Percentiles rank a stretch among this genome's conserved stretches.
Evolutionary conservation across 805 yeast species (phyloP).

Genomic region (Teunomyces atbi): DNA sequence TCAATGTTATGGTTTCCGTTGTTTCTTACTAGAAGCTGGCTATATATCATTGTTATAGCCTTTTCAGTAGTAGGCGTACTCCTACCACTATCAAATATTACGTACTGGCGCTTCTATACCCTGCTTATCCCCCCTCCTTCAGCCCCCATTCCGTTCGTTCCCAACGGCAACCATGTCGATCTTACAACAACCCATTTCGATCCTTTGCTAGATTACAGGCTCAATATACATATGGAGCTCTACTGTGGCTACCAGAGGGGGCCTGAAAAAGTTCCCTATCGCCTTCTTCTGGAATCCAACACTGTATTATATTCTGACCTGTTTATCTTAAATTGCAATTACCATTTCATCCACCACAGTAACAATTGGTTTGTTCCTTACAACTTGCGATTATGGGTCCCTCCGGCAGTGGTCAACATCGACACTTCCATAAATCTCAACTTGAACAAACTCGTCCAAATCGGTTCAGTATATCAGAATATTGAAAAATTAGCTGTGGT

Average conservation of each 20-base stretch:
- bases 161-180: neutral
- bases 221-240: slow-evolving; percentile 21
- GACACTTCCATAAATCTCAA: slow-evolving; percentile 13
- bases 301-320: slow-evolving; percentile 7
- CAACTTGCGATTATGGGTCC: slow-evolving; percentile 35
- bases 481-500: neutral
- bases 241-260: too few species aligned
- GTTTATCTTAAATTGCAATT: slow-evolving; percentile 28
- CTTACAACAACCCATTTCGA: slow-evolving; percentile 7
- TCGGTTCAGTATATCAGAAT: slow-evolving; percentile 5
- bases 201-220: slow-evolving; percentile 17
- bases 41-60: slow-evolving; percentile 17
- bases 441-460: slow-evolving; percentile 7
- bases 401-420: slow-evolving; percentile 30
- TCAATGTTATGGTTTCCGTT: slow-evolving; percentile 14
- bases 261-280: slow-evolving; percentile 4
- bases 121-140: slow-evolving; percentile 29
- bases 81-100: slow-evolving; percentile 33
- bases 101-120: slow-evolving; percentile 35
- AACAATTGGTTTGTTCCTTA: slow-evolving; percentile 37
- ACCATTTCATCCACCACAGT: slow-evolving; percentile 24
- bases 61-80: slow-evolving; percentile 26
- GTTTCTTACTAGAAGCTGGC: slow-evolving; percentile 21
- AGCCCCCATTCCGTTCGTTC: slow-evolving; percentile 15
- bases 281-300: neutral